These are phyloP conservation scores for Talaromyces sp. DNA, from an alignment of 2,329 filamentous ascomycete genomes.

Conservation along the genomic window DNA sequence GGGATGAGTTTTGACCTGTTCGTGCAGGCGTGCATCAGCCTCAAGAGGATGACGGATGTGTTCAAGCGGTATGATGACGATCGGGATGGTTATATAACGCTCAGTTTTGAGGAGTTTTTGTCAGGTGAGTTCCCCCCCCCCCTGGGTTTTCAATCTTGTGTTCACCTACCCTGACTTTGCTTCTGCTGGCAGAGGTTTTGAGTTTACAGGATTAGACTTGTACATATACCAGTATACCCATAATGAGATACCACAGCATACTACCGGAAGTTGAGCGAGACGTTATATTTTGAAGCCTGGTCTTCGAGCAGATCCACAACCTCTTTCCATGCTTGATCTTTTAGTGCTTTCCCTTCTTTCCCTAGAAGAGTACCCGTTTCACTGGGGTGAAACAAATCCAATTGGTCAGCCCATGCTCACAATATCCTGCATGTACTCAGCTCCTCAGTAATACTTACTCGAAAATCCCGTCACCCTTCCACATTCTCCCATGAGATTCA, in stretches of 20 bases:
- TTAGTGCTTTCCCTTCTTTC: constrained; percentile 34
- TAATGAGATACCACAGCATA: constrained; percentile 15
- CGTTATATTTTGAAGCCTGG: constrained; percentile 24
- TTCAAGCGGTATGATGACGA: constrained; percentile 99
- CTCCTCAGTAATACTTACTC: constrained; percentile 26
- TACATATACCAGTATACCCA: constrained; percentile 6
- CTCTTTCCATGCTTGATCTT: constrained; percentile 41
- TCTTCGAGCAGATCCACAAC: constrained; percentile 33
- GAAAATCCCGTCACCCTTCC: constrained; percentile 16
- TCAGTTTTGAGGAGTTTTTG: constrained; percentile 78
- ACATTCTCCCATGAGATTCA: constrained; percentile 38
- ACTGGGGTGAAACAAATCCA: constrained; percentile 6
- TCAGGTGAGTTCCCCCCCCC: constrained; percentile 49
- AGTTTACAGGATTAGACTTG: constrained; percentile 34
- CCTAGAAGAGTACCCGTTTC: constrained; percentile 30
- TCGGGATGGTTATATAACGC: constrained; percentile 83
- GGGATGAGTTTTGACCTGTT: constrained; percentile 93
- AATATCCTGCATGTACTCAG: not conserved
- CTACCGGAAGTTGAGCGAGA: not conserved
- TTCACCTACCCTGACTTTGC: no score
- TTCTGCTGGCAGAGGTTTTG: constrained; percentile 29
- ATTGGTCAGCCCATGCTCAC: not conserved
- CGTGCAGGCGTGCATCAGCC: constrained; percentile 91
- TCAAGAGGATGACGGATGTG: constrained; percentile 98
- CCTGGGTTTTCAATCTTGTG: not conserved